Percentiles rank a stretch among this genome's conserved stretches.
Conservation (phyloP, 495 filamentous ascomycete genomes). For the Penicillium herquei region DNA sequence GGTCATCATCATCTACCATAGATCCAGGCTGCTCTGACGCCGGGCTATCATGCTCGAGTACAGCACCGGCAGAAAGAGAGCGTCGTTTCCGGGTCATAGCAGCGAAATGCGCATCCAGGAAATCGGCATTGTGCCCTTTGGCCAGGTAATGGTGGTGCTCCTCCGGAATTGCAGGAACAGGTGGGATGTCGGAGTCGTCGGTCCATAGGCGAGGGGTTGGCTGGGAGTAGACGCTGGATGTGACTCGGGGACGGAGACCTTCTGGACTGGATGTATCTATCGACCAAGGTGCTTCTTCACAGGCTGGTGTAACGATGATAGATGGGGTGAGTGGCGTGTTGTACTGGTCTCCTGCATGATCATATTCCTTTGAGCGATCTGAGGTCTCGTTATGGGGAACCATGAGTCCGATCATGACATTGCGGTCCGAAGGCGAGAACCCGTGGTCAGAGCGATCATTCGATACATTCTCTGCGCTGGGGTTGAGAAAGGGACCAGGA, state of each 20-base stretch:
- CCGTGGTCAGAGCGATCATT: constrained; percentile 42
- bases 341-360: constrained; percentile 27
- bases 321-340: constrained; percentile 52
- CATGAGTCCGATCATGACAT: constrained; percentile 77
- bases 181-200: constrained; percentile 43
- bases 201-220: constrained; percentile 39
- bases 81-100: constrained; percentile 28
- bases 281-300: constrained; percentile 59
- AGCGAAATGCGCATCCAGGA: constrained; percentile 30
- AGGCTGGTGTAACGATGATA: constrained; percentile 66
- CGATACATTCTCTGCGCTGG: constrained; percentile 12
- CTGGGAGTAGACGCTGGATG: constrained; percentile 71
- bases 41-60: constrained; percentile 57
- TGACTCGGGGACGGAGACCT: constrained; percentile 34
- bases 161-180: constrained; percentile 62
- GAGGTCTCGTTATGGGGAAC: constrained; percentile 61
- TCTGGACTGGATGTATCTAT: constrained; percentile 23
- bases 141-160: constrained; percentile 22
- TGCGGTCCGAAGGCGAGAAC: constrained; percentile 71
- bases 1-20: constrained; percentile 15
- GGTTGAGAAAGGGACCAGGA: constrained; percentile 19
- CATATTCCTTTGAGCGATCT: constrained; percentile 31
- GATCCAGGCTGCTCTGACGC: constrained; percentile 13
- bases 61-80: constrained; percentile 48
- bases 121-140: constrained; percentile 30